Evolutionary conservation across 2,329 filamentous ascomycete species (phyloP).

Genomic region (Verticillium isaacii): DNA sequence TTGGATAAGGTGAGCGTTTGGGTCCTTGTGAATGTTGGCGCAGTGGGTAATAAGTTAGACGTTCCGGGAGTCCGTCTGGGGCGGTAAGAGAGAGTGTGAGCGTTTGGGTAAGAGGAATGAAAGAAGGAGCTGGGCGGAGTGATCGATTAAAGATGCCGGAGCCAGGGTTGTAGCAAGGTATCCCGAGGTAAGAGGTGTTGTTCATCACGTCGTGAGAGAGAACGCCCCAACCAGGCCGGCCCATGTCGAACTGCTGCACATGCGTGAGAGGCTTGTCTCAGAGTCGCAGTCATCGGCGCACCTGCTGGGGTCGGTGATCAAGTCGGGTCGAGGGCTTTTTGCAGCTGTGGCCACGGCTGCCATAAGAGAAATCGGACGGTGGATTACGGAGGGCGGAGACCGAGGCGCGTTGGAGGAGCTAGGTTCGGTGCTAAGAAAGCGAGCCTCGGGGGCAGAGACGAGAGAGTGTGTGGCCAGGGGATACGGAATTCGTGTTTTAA

Average conservation of each 20-base stretch:
- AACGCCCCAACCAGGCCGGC: neutral
- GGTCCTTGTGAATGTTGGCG: neutral
- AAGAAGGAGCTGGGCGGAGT: constrained; percentile 7
- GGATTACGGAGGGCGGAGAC: neutral
- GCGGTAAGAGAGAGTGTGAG: constrained; percentile 2
- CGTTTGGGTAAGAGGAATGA: constrained; percentile 2
- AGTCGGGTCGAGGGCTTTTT: neutral
- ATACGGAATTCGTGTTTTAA: neutral
- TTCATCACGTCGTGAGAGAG: constrained; percentile 4
- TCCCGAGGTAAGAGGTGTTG: constrained; percentile 5
- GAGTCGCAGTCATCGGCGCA: constrained; percentile 1
- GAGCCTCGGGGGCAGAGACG: neutral
- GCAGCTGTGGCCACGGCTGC: neutral
- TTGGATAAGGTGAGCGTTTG: neutral
- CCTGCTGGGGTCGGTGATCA: neutral
- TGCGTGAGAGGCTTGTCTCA: constrained; percentile 7
- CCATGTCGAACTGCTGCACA: neutral
- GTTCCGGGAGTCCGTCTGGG: neutral
- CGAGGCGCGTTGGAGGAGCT: neutral
- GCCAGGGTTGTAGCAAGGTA: constrained; percentile 7
- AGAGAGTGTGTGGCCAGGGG: neutral
- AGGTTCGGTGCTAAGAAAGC: neutral
- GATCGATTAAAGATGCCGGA: constrained; percentile 12
- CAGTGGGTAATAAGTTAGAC: neutral
- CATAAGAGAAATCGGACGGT: neutral